Percentiles rank a stretch among this genome's conserved stretches.
Evolutionary conservation across 2,329 filamentous ascomycete genomes (phyloP).

Genomic region (Tympanopsis confertula): DNA sequence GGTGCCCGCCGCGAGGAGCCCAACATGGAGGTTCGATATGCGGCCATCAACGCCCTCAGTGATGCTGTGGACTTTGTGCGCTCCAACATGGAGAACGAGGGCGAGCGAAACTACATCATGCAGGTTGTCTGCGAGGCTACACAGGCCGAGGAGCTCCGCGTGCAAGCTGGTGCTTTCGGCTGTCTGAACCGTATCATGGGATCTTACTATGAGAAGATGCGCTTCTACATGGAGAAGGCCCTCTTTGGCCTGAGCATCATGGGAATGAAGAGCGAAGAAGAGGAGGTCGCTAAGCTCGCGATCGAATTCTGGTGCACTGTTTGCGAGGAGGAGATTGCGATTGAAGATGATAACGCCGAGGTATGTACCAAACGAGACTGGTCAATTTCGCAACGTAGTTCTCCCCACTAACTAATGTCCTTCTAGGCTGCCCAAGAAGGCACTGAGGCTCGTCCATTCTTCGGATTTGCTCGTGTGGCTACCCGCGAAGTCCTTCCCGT

Average conservation of each 20-base stretch:
- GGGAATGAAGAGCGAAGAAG: constrained; percentile 95
- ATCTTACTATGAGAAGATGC: constrained; percentile 98
- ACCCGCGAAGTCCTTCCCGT: constrained; percentile 91
- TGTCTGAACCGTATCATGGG: constrained; percentile 98
- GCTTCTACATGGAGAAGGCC: constrained; percentile 99
- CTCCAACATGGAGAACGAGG: constrained; percentile 98
- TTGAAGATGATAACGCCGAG: constrained; percentile 90
- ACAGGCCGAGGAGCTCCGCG: constrained; percentile 78
- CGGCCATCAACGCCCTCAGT: constrained; percentile 84
- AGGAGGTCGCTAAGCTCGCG: constrained; percentile 94
- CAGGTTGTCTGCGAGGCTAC: constrained; percentile 99
- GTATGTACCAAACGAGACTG: constrained; percentile 28
- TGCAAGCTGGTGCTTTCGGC: constrained; percentile 92
- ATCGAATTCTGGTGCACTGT: constrained; percentile 99
- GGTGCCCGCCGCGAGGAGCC: constrained; percentile 93
- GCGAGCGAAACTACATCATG: constrained; percentile 99
- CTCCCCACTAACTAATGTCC: constrained; percentile 5
- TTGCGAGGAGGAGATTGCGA: constrained; percentile 94
- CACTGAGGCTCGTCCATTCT: constrained; percentile 79
- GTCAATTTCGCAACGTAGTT: too few species aligned
- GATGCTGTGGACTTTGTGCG: constrained; percentile 96
- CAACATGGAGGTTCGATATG: constrained; percentile 79
- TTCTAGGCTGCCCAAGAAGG: constrained; percentile 47
- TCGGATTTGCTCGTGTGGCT: constrained; percentile 89
- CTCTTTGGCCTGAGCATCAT: constrained; percentile 93